These are phyloP conservation scores for Paecilomyces niveus DNA, from an alignment of 2,329 filamentous ascomycete genomes.

Conservation along the genomic window DNA sequence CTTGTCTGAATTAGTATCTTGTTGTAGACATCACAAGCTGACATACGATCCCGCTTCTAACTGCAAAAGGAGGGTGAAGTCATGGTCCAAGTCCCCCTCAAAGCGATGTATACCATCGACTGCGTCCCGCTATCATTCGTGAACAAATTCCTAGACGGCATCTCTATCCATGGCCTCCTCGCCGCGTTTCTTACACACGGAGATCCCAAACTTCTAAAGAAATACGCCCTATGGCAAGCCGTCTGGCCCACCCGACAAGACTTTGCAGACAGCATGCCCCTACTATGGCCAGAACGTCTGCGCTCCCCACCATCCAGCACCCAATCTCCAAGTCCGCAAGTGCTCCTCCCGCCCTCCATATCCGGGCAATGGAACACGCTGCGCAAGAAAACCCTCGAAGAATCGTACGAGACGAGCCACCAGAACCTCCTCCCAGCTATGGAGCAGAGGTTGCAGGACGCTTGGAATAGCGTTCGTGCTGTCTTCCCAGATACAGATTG, in stretches of 20 bases:
- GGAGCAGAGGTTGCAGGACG: slow-evolving; percentile 42
- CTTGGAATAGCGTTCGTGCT: slow-evolving; percentile 41
- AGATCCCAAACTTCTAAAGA: slow-evolving; percentile 37
- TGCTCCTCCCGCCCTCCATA: slow-evolving; percentile 28
- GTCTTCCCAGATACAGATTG: slow-evolving; percentile 39
- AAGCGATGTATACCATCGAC: slow-evolving; percentile 58
- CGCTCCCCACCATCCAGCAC: slow-evolving; percentile 33
- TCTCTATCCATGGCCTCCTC: slow-evolving; percentile 63
- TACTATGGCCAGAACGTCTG: slow-evolving; percentile 45
- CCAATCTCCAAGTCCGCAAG: slow-evolving; percentile 13
- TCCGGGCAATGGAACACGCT: slow-evolving; percentile 30
- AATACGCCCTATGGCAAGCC: slow-evolving; percentile 54
- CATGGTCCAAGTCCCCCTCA: slow-evolving; percentile 59
- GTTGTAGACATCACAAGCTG: not conserved
- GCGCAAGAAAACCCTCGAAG: slow-evolving; percentile 22
- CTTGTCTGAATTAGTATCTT: not conserved
- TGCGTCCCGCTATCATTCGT: slow-evolving; percentile 51
- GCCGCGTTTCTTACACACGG: slow-evolving; percentile 59
- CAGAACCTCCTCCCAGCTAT: slow-evolving; percentile 44
- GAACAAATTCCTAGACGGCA: slow-evolving; percentile 45
- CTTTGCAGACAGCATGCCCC: slow-evolving; percentile 51
- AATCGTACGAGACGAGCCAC: slow-evolving; percentile 23
- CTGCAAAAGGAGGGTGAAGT: slow-evolving; percentile 47
- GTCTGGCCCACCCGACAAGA: slow-evolving; percentile 60
- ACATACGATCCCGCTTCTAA: slow-evolving; percentile 5